Evolutionary conservation across 495 filamentous ascomycete species (phyloP), one percentile per base, ranked within the genome.

Genomic region (Friedmanniomyces simplex): DNA sequence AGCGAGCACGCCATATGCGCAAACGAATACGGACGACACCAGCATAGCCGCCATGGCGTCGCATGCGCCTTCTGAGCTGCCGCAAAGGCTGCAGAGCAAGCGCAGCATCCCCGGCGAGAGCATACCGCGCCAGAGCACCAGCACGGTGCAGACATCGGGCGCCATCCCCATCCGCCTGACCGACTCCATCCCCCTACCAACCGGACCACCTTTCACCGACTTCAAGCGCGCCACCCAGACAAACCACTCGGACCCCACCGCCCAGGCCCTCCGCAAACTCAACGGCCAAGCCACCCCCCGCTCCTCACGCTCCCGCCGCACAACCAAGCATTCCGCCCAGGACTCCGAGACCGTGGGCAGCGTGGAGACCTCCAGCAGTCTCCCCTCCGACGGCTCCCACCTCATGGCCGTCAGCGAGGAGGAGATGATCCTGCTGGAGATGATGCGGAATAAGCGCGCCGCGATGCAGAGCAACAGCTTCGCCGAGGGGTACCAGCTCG

Each of bases 331-430:
- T 21, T 45, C 55, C 7, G n/a, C 42, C 7, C 42, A 49, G 25
- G 54, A 57, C 24, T 49, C 6, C 25, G 54, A 57, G 54, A 52
- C 18, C n/a, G n/a, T 14, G 43, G 26, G 56, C 2, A 46, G 18
- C 21, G 60, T 39, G 1, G 60, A 63, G 25, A 59, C 58, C 1
- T 34, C 28, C 24, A 62, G 55, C 32, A 62, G 55, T 37, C 34
- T 39, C 28, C 55, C 63, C 7, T 56, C 51, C n/a, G 63, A 66
- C 18, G 54, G 48, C 20, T 53, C 60, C 0, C 82, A 83, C 37
- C 74, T 93, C 39, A 93, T 96, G 80, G 84, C 86, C 0, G 88
- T 95, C 49, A 95, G 88, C 0, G 77, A 81, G 51, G 88, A 95
- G 69, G 90, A 96, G 67, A 85, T 89, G 65, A 81, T 86, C 66